A percentile compares a stretch with the other conserved stretches of the same genome.
These are phyloP conservation scores for Nigrospora osmanthi DNA, from an alignment of 2,329 filamentous ascomycete species.

Conservation along the genomic window DNA sequence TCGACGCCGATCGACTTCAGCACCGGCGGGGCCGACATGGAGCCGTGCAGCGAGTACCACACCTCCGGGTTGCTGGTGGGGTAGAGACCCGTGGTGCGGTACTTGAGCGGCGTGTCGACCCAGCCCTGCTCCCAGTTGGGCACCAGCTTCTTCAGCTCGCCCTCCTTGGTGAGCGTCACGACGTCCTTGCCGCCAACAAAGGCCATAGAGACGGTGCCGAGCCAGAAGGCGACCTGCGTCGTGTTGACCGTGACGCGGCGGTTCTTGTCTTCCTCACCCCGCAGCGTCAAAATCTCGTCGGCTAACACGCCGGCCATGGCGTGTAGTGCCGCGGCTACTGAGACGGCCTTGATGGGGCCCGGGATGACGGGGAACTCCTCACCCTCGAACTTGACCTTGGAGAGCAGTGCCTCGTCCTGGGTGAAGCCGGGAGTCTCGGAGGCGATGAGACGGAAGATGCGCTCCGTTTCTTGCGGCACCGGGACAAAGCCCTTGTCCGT, in stretches of 20 bases:
- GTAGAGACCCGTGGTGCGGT: conserved; percentile 36
- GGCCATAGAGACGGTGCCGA: conserved; percentile 28
- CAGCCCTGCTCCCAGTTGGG: conserved; percentile 31
- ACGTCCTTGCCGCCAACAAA: conserved; percentile 28
- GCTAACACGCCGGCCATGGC: conserved; percentile 21
- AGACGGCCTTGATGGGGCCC: conserved; percentile 24
- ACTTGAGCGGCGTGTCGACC: conserved; percentile 24
- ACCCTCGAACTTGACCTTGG: conserved; percentile 21
- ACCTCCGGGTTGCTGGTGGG: conserved; percentile 34
- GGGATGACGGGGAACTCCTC: conserved; percentile 22
- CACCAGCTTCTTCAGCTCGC: conserved; percentile 19
- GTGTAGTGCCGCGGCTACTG: conserved; percentile 22
- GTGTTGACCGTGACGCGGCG: conserved; percentile 33
- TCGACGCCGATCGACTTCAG: conserved; percentile 38
- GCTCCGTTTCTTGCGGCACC: conserved; percentile 19
- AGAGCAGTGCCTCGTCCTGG: conserved; percentile 14
- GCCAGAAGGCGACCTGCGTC: conserved; percentile 36
- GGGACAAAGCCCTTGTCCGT: conserved; percentile 17
- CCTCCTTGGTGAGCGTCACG: conserved; percentile 16
- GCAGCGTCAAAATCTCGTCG: conserved; percentile 8
- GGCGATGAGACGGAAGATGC: conserved; percentile 22
- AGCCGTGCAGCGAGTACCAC: conserved; percentile 45
- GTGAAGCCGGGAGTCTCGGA: conserved; percentile 24
- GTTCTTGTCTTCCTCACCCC: conserved; percentile 6
- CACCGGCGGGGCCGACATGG: conserved; percentile 32